A percentile compares a stretch with the other conserved stretches of the same genome.
Evolutionary conservation across 2,329 filamentous ascomycete species (phyloP).

Genomic region (Thelonectria olida): DNA sequence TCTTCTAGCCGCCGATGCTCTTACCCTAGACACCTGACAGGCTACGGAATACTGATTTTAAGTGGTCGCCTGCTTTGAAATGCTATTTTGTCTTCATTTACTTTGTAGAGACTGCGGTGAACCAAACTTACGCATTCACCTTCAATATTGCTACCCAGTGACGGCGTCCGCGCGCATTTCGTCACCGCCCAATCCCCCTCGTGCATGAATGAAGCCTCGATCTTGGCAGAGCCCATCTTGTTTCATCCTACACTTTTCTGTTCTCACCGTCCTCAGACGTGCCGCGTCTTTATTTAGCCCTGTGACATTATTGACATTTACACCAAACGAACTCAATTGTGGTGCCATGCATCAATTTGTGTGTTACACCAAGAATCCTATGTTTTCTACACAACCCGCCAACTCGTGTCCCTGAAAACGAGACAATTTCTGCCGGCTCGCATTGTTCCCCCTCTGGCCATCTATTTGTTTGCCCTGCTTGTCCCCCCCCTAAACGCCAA

Average conservation of each 20-base stretch:
- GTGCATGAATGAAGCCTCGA: not conserved
- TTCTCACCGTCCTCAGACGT: not conserved
- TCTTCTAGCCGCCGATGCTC: conserved; percentile 7
- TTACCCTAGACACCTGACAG: conserved; percentile 12
- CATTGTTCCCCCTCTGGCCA: conserved; percentile 5
- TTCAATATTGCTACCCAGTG: no score
- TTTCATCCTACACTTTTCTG: not conserved
- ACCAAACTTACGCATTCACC: not conserved
- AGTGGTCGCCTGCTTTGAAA: not conserved
- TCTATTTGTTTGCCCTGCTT: conserved; percentile 26
- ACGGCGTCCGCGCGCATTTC: no score
- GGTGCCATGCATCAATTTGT: conserved; percentile 26
- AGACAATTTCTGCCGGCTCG: conserved; percentile 15
- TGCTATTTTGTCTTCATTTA: not conserved
- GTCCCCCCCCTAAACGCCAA: conserved; percentile 34
- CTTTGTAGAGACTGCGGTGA: not conserved
- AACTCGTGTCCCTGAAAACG: conserved; percentile 1
- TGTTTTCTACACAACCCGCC: conserved; percentile 30
- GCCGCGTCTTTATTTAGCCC: not conserved
- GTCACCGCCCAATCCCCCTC: not conserved
- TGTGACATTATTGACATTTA: not conserved
- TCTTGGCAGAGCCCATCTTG: conserved; percentile 1
- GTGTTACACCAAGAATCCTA: conserved; percentile 25
- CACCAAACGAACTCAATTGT: not conserved
- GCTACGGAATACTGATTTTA: not conserved